A percentile compares a stretch with the other conserved stretches of the same genome.
phyloP scores from a whole-genome alignment of 2,329 filamentous ascomycete genomes.

The Zarea fungicola region DNA sequence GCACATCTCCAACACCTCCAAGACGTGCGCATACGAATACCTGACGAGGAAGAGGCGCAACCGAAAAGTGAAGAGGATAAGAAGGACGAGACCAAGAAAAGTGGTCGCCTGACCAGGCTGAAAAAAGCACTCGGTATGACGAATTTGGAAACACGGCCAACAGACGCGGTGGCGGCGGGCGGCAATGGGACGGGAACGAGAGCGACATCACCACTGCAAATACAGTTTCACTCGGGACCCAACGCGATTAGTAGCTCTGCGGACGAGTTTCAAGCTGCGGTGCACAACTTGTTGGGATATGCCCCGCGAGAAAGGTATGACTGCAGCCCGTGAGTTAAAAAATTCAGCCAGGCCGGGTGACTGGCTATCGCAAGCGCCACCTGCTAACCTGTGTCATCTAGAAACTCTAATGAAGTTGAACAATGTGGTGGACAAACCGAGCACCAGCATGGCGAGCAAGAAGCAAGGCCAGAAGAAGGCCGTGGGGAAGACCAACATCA shows the following conservation, averaged over 20 bases:
- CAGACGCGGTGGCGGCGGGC: neutral
- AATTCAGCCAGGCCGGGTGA: too few relatives aligned
- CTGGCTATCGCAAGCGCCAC: too few relatives aligned
- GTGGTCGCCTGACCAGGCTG: neutral
- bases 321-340: too few relatives aligned
- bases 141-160: too few relatives aligned
- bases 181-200: neutral
- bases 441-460: too few relatives aligned
- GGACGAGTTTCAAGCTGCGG: slow-evolving; percentile 9
- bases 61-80: neutral
- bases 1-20: neutral
- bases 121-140: neutral
- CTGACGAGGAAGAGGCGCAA: neutral
- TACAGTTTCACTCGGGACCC: neutral
- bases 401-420: too few relatives aligned
- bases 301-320: too few relatives aligned
- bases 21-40: neutral
- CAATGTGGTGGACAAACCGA: too few relatives aligned
- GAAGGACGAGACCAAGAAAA: neutral
- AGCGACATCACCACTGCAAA: slow-evolving; percentile 2
- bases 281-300: slow-evolving; percentile 10
- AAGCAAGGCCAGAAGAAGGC: too few relatives aligned
- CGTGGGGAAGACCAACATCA: too few relatives aligned
- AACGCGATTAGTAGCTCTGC: neutral
- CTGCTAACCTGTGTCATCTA: too few relatives aligned